Evolutionary conservation across 176 grass and related monocot species (phyloP), one percentile per base, ranked within the genome.

Genomic region (sorghum (Sorghum bicolor)): DNA sequence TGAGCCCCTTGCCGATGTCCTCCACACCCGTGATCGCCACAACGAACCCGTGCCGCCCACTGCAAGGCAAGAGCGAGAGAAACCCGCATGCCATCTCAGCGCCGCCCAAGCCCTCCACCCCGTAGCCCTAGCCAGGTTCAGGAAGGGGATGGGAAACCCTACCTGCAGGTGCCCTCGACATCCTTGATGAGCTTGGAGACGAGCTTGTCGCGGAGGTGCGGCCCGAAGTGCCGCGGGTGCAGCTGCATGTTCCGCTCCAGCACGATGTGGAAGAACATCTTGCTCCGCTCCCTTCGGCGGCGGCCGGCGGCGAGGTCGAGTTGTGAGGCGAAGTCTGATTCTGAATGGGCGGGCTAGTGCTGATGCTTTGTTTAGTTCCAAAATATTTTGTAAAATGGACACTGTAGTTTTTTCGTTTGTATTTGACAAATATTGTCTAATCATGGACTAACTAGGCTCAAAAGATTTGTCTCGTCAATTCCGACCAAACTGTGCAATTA

Each of bases 101-200:
- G 41, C 55, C 43, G 17, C 26, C 38, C 38, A 10, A 40, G 38
- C 38, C 16, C 13, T n/a, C 64, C 40, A 0, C 75, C 14, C 47
- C 70, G 70, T 25, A 64, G 19, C 58, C 33, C 19, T 72, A 82
- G 64, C 66, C 70, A 82, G 79, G 66, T 70, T 81, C 30, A 29
- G 47, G 11, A 11, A 11, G 28, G 71, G 66, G 3, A 39, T 13
- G 0, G 48, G 14, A 28, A 86, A 65, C 75, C 83, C 66, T 86
- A 95, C 96, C 91, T 96, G 87, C 96, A 99, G 73, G 93, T 99
- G 38, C 96, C 96, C 88, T 99, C 96, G 68, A 99, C 96, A 58
- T 99, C 96, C 85, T 99, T 99, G 87, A 99, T 96, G 81, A 99
- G 96, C 87, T 96, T 99, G 82, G 93, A 87, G 68, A 96, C 87